A percentile compares a stretch with the other conserved stretches of the same genome.
Conservation (phyloP, 345 rosid species). For the Durio zibethinus region DNA sequence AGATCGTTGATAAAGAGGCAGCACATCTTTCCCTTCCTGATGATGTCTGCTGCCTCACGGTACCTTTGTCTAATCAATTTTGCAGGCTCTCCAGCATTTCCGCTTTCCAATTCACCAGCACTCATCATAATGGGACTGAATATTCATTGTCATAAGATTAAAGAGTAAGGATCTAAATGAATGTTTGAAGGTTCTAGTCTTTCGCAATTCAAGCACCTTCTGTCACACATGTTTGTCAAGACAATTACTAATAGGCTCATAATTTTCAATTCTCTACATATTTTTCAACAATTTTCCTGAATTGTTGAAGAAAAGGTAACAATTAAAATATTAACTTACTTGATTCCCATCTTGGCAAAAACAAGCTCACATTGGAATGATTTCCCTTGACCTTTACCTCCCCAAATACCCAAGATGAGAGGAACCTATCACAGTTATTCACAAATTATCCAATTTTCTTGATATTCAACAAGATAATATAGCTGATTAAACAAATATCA, state of each 20-base stretch:
- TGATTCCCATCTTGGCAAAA: conserved; percentile 96
- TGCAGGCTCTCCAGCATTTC: conserved; percentile 91
- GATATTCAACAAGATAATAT: neutral
- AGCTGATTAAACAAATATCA: neutral
- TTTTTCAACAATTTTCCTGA: neutral
- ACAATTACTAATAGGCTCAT: neutral
- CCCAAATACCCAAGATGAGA: conserved; percentile 95
- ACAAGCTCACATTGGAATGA: conserved; percentile 98
- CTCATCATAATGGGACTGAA: conserved; percentile 98
- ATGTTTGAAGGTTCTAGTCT: neutral
- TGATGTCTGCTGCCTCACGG: conserved; percentile 91
- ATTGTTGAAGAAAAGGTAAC: neutral
- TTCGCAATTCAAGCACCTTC: neutral
- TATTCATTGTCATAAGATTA: neutral
- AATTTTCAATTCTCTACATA: neutral
- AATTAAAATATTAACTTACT: conserved; percentile 36
- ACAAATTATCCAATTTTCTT: neutral
- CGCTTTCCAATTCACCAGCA: conserved; percentile 98
- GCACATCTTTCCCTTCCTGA: conserved; percentile 95
- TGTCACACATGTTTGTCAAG: neutral
- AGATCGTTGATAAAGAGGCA: conserved; percentile 95
- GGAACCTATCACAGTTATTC: conserved; percentile 51
- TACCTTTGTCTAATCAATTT: conserved; percentile 95
- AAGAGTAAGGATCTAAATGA: neutral
- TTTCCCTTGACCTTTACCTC: conserved; percentile 99